These are phyloP conservation scores for Chamaecyparis obtusa DNA, from an alignment of 75 land plant species.

Conservation along the genomic window DNA sequence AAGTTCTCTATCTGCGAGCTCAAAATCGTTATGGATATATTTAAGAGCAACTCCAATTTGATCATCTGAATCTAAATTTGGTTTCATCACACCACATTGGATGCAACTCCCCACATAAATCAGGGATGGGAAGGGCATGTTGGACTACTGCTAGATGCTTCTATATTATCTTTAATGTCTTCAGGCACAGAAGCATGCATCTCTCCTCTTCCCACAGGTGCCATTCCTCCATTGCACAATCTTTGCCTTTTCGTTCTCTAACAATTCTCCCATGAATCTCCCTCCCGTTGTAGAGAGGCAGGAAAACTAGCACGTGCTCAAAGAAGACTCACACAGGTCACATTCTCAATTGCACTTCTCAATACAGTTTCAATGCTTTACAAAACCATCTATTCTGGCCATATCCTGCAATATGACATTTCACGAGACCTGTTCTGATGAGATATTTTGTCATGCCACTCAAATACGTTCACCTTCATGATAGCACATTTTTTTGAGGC, in stretches of 20 bases:
- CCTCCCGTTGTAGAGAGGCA: no score
- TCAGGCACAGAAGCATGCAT: not conserved
- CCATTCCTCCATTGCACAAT: not conserved
- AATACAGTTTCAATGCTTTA: no score
- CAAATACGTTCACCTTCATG: no score
- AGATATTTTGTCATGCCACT: no score
- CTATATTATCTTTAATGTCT: not conserved
- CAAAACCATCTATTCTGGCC: no score
- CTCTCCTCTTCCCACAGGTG: not conserved
- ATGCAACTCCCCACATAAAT: constrained; percentile 55
- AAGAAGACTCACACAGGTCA: no score
- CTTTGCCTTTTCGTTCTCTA: constrained; percentile 25
- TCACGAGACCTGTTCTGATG: no score
- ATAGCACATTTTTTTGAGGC: no score
- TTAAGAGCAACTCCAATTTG: constrained; percentile 59
- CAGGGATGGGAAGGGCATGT: constrained; percentile 78
- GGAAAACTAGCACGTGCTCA: no score
- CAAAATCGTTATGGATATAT: constrained; percentile 86
- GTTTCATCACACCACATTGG: constrained; percentile 55
- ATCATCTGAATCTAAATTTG: constrained; percentile 33
- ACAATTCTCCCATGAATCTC: no score
- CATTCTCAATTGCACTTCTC: no score
- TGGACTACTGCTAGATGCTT: not conserved
- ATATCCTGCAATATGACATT: no score
- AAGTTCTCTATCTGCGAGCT: constrained; percentile 57